Conservation (phyloP, 805 yeast species). For the Yamadazyma tumulicola region DNA sequence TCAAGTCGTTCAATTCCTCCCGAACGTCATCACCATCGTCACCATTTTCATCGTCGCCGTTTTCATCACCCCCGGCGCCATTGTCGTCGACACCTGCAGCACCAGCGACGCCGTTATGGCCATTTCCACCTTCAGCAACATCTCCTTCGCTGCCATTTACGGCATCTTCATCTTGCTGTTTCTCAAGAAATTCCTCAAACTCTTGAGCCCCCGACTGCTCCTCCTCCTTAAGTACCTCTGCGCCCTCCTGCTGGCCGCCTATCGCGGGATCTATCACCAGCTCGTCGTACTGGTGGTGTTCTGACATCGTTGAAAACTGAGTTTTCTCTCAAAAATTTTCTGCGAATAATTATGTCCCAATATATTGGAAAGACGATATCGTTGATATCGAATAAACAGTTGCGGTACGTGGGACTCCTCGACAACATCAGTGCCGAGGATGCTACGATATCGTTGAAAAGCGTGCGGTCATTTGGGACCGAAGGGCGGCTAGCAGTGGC, state of each 20-base stretch:
- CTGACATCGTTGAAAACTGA: not conserved
- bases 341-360: constrained; percentile 64
- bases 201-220: too few species aligned
- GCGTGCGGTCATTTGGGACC: constrained; percentile 84
- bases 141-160: not conserved
- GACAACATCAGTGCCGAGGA: constrained; percentile 85
- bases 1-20: constrained; percentile 9
- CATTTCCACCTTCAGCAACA: not conserved
- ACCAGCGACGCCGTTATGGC: not conserved
- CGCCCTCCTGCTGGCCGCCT: too few species aligned
- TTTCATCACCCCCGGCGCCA: not conserved
- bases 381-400: constrained; percentile 71
- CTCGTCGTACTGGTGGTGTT: too few species aligned
- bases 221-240: not conserved
- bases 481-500: constrained; percentile 70
- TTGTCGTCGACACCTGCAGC: not conserved
- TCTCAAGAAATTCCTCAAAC: too few species aligned
- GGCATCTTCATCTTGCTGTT: too few species aligned
- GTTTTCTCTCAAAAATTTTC: constrained; percentile 1
- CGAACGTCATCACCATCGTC: constrained; percentile 1
- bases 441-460: constrained; percentile 79
- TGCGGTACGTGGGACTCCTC: constrained; percentile 86
- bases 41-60: not conserved
- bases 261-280: too few species aligned
- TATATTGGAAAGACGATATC: constrained; percentile 89